Evolutionary conservation across 495 filamentous ascomycete genomes (phyloP).

Genomic region (Ascodesmis nigricans): DNA sequence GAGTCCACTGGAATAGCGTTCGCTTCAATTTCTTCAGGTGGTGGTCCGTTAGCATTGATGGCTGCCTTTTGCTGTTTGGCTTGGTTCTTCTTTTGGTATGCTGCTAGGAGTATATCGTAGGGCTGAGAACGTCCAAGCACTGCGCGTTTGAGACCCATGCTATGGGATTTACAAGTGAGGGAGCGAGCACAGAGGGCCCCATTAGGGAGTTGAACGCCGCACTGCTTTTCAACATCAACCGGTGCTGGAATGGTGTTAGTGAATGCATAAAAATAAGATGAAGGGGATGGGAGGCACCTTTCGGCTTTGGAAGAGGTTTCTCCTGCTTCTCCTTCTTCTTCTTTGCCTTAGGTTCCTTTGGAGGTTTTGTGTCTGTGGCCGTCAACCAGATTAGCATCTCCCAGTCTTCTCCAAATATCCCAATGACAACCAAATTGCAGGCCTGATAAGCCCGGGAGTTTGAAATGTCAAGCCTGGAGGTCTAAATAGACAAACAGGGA

Average conservation of each 20-base stretch:
- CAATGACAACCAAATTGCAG: too few relatives aligned
- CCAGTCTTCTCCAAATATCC: too few relatives aligned
- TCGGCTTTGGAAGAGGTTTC: constrained; percentile 77
- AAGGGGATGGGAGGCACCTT: constrained; percentile 30
- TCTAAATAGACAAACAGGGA: constrained; percentile 2
- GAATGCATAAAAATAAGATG: not conserved
- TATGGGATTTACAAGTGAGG: constrained; percentile 89
- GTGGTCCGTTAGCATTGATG: constrained; percentile 80
- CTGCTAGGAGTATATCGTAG: constrained; percentile 80
- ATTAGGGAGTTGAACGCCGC: constrained; percentile 63
- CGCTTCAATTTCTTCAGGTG: constrained; percentile 62
- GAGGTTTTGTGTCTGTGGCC: constrained; percentile 20
- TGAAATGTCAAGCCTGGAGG: too few relatives aligned
- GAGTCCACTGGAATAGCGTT: constrained; percentile 59
- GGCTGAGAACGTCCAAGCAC: constrained; percentile 79
- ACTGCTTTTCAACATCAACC: constrained; percentile 94
- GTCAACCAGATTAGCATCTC: constrained; percentile 3
- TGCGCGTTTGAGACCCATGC: constrained; percentile 83
- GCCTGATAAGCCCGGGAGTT: too few relatives aligned
- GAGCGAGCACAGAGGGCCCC: constrained; percentile 77
- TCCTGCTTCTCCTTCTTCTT: constrained; percentile 89
- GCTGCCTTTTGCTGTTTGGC: constrained; percentile 88
- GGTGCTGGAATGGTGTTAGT: constrained; percentile 31
- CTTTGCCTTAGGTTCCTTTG: constrained; percentile 54
- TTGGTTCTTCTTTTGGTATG: constrained; percentile 98